phyloP scores from a whole-genome alignment of 78 protist species.

The Bigelowiella natans region DNA sequence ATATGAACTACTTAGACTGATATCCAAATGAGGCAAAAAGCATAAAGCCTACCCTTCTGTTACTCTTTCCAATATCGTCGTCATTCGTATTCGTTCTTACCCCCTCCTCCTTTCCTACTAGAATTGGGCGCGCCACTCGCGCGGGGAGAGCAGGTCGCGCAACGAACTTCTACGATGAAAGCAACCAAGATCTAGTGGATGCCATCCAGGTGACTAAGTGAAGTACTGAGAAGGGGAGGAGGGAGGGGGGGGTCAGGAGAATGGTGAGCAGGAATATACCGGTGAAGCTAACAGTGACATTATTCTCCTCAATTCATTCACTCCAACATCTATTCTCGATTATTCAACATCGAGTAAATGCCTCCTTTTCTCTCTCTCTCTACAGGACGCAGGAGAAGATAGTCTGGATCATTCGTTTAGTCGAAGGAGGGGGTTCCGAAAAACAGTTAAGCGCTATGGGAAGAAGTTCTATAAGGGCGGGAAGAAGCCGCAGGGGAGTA shows the following conservation, averaged over 20 bases:
- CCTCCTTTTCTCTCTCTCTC: too few relatives aligned
- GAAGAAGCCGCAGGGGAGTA: too few relatives aligned
- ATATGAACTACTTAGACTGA: too few relatives aligned
- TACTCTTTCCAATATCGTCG: not conserved
- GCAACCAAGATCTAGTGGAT: not conserved
- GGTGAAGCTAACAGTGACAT: too few relatives aligned
- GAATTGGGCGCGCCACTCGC: not conserved
- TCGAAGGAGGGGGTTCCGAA: not conserved
- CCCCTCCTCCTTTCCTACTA: too few relatives aligned
- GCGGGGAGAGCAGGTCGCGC: not conserved
- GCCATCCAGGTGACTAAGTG: not conserved
- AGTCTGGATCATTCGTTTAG: not conserved
- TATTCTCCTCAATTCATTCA: too few relatives aligned
- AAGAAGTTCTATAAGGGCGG: not conserved
- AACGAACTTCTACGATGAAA: not conserved
- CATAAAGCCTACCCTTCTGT: not conserved
- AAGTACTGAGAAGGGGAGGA: too few relatives aligned
- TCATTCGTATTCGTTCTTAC: not conserved
- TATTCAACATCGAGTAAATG: too few relatives aligned
- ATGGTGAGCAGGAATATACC: too few relatives aligned
- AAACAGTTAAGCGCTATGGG: not conserved
- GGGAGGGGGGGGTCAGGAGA: too few relatives aligned
- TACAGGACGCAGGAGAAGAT: not conserved
- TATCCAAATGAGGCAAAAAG: too few relatives aligned
- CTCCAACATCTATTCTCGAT: too few relatives aligned